Conservation (phyloP, 169 alveolate species). For the Eimeria falciformis region DNA sequence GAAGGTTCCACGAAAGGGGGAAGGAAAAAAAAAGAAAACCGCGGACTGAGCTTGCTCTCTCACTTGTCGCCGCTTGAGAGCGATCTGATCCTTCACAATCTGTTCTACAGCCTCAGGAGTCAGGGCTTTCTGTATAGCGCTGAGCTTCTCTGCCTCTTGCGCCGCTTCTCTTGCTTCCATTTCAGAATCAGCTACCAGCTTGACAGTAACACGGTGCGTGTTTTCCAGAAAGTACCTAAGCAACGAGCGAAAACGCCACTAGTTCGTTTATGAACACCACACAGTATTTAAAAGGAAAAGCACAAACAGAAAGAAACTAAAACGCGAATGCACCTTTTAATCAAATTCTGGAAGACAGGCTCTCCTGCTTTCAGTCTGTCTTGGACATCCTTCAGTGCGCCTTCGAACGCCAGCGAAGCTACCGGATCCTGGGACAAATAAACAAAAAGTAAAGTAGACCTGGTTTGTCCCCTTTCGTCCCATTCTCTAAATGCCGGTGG, state of each 20-base stretch:
- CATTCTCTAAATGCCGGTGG: no score
- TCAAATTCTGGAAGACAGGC: conserved; percentile 60
- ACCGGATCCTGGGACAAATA: conserved; percentile 61
- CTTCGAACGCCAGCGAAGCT: conserved; percentile 41
- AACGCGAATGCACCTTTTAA: conserved; percentile 14
- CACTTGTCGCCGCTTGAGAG: not conserved
- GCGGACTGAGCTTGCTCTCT: not conserved
- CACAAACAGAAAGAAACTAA: not conserved
- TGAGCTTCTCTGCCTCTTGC: conserved; percentile 33
- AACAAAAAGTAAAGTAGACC: not conserved
- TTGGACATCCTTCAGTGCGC: conserved; percentile 8
- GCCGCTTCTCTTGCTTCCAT: not conserved
- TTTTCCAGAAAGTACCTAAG: conserved; percentile 52
- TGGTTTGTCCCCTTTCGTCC: no score
- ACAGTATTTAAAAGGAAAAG: no score
- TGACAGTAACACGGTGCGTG: conserved; percentile 73
- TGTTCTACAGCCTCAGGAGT: conserved; percentile 23
- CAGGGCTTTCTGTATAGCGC: not conserved
- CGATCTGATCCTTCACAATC: conserved; percentile 14
- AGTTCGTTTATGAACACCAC: no score
- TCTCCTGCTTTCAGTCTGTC: conserved; percentile 39
- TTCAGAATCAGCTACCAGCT: conserved; percentile 46
- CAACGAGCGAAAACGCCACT: no score
- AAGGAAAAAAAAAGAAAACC: not conserved
- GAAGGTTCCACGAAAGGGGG: no score